Base-by-base conservation (phyloP, 495 filamentous ascomycete genomes). In the Penicillium angulare region DNA sequence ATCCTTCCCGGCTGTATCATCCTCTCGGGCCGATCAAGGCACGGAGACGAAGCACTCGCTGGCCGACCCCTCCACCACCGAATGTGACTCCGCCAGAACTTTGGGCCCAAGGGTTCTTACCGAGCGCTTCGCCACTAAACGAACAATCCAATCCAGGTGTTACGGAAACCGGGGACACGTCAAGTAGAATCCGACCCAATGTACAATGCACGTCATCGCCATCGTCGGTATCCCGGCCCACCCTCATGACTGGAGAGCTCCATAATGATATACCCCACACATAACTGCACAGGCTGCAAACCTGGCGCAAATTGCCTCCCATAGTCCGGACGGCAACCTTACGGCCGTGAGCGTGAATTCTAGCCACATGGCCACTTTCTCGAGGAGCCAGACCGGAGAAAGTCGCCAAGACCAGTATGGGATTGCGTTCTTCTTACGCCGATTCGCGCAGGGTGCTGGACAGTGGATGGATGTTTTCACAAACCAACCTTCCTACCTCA, bases 391-490 rank as follows among this genome's bases (percentile, higher is more conserved):
- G 10, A 3, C n/a, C 12, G 51, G 55, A 10, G 50, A 57, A 24
- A 49, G 1, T 22, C 27, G 52, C 8, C 47, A 57, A 24, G 59
- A 62, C 36, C 51, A 45, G 6, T 44, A n/a, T 22, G 57, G 56
- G 43, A 38, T 53, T 5, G 49, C 39, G 13, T 63, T 63, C 16
- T 58, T 63, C 32, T 47, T 63, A 3, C 59, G 55, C 4, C 48
- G 56, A 10, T 63, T 56, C 34, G 54, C 44, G 4, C 55, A 59
- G 23, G 29, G 39, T 0, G 42, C 52, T 1, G 59, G 49, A 5
- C 35, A 41, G 27, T 63, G 59, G 59, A 58, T 56, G 50, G 59
- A 58, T 18, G 18, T 56, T 10, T 56, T 47, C 15, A 16, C 38
- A 22, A 36, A 13, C 5, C 55, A 55, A 9, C 31, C 29, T 17